These are phyloP conservation scores for Suillus clintonianus DNA, from an alignment of 768 basidiomycete genomes.

Conservation along the genomic window DNA sequence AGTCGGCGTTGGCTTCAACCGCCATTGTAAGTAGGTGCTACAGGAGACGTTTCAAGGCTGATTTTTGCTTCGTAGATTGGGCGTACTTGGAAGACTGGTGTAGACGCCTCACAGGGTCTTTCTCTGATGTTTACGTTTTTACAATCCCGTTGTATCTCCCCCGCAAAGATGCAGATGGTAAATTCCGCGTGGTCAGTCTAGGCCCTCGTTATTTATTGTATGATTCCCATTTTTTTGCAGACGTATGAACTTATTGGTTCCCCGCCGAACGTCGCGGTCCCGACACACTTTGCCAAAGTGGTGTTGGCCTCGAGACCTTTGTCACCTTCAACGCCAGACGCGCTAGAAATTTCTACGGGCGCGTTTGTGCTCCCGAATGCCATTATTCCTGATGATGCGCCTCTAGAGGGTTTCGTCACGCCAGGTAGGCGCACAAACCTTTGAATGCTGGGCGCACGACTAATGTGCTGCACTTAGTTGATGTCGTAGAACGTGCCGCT, in stretches of 20 bases:
- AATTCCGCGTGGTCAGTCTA: slow-evolving; percentile 87
- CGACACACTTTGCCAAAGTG: slow-evolving; percentile 98
- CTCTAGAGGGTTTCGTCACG: slow-evolving; percentile 77
- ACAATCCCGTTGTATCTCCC: slow-evolving; percentile 98
- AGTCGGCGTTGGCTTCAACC: slow-evolving; percentile 96
- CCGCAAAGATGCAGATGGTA: slow-evolving; percentile 80
- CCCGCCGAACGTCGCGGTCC: slow-evolving; percentile 88
- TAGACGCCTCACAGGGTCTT: slow-evolving; percentile 80
- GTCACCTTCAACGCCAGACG: slow-evolving; percentile 69
- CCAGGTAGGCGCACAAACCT: slow-evolving; percentile 56
- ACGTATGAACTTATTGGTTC: slow-evolving; percentile 93
- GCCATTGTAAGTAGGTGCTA: slow-evolving; percentile 70
- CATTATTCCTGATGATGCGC: slow-evolving; percentile 82
- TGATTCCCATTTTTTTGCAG: slow-evolving; percentile 38
- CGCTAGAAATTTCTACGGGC: slow-evolving; percentile 80
- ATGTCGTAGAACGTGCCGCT: slow-evolving; percentile 87
- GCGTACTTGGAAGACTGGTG: slow-evolving; percentile 97
- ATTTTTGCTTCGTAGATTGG: slow-evolving; percentile 65
- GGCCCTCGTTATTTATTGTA: not conserved
- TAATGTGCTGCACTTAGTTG: slow-evolving; percentile 54
- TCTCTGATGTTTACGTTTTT: slow-evolving; percentile 96
- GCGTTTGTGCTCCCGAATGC: slow-evolving; percentile 97
- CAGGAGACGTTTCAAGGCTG: not conserved
- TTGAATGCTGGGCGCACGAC: not conserved
- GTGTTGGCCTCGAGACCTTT: slow-evolving; percentile 76